phyloP scores from a whole-genome alignment of 257 asterid species.

The Echites panduratus region DNA sequence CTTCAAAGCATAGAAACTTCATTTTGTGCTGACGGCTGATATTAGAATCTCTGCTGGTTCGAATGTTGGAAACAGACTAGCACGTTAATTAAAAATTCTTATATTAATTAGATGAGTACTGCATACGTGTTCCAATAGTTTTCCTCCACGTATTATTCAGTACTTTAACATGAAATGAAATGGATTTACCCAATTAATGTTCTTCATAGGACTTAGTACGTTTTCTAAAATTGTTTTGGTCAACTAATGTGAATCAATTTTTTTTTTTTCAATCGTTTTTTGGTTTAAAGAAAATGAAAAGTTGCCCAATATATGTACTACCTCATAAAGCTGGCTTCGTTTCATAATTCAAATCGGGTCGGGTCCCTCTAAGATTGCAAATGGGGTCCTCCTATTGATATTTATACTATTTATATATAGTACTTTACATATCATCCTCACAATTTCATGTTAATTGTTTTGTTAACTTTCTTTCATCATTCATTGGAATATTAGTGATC shows the following conservation, averaged over 20 bases:
- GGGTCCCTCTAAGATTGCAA: slow-evolving; percentile 11
- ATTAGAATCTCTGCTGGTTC: slow-evolving; percentile 17
- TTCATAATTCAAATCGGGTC: neutral
- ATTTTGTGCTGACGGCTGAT: neutral
- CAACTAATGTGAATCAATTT: slow-evolving; percentile 2
- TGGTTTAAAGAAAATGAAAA: neutral
- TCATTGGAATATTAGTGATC: too few relatives aligned
- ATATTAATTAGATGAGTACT: too few relatives aligned
- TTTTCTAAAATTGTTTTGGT: too few relatives aligned
- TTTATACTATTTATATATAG: too few relatives aligned
- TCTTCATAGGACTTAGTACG: too few relatives aligned
- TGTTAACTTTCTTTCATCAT: too few relatives aligned
- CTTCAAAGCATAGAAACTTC: slow-evolving; percentile 7
- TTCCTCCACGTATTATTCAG: neutral
- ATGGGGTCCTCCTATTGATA: too few relatives aligned
- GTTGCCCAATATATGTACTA: neutral
- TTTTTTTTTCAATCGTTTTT: too few relatives aligned
- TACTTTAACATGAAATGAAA: too few relatives aligned
- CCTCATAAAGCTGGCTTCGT: neutral
- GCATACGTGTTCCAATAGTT: slow-evolving; percentile 1
- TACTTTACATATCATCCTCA: too few relatives aligned
- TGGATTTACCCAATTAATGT: too few relatives aligned
- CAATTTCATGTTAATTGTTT: too few relatives aligned
- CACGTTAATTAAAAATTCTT: neutral
- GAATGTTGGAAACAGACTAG: slow-evolving; percentile 33